Conservation (phyloP, 163 green algal species). For the Chlamydomonas reinhardtii region DNA sequence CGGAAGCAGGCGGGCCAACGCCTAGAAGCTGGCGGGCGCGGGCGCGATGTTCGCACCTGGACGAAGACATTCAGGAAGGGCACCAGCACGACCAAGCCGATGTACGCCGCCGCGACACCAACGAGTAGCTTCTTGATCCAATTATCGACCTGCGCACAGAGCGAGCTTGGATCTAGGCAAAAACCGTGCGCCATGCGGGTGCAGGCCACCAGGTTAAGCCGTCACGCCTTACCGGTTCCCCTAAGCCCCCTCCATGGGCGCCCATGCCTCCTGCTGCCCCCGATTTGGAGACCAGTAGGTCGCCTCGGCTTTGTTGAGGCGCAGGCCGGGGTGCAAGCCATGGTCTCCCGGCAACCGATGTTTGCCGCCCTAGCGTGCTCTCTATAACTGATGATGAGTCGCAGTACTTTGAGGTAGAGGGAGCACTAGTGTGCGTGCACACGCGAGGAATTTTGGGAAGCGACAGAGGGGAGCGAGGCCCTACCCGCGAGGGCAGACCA, state of each 20-base stretch:
- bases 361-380: neutral
- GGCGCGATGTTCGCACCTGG: slow-evolving; percentile 55
- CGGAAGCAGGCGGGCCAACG: no score
- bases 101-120: slow-evolving; percentile 73
- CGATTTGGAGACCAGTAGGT: slow-evolving; percentile 38
- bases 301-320: neutral
- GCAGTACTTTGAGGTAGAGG: slow-evolving; percentile 46
- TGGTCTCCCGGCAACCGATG: no score
- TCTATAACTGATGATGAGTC: no score
- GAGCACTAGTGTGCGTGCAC: slow-evolving; percentile 18
- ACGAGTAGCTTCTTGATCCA: slow-evolving; percentile 71
- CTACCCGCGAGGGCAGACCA: no score
- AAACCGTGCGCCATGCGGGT: neutral
- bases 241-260: slow-evolving; percentile 45
- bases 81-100: slow-evolving; percentile 80
- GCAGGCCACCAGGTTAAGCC: neutral
- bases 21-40: no score
- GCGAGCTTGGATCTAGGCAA: neutral
- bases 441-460: neutral
- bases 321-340: neutral
- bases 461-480: no score
- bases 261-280: slow-evolving; percentile 61
- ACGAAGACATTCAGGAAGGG: slow-evolving; percentile 89
- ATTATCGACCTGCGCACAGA: slow-evolving; percentile 67
- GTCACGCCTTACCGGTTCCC: slow-evolving; percentile 56